Base-by-base conservation (phyloP, 2,329 filamentous ascomycete species). In the Aspergillus jensenii region DNA sequence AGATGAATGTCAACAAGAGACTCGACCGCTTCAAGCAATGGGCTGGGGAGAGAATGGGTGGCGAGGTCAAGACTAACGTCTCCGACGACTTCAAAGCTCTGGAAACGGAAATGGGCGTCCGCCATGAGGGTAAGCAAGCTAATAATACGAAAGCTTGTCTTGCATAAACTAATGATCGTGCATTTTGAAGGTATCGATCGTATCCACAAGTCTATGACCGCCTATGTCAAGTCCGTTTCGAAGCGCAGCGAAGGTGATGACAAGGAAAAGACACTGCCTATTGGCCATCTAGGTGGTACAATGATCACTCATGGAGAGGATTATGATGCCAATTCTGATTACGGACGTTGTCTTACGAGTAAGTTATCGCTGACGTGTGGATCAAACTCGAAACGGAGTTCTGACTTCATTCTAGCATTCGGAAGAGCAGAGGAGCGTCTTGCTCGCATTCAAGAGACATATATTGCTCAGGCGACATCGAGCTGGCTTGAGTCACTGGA, bases 21-120 rank as follows among this genome's bases (percentile, higher is more conserved):
- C 87, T 98, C 73, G 93, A 93, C 78, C 89, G 93, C 71, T 88
- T 96, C 81, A 96, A 93, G 81, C 93, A 98, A 88, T 98, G 93
- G 93, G 91, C 93, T 39, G 91, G 91, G 66, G 93, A 98, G 80
- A 91, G 93, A 78, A 96, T 98, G 90, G 93, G 93, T 68, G 86
- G 86, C 64, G 93, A 97, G 77, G 84, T 88, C 77, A 95, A 92
- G 79, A 97, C 93, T 9, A 86, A 83, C 73, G 87, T 91, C 63
- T 90, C 91, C 0, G 92, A 98, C 52, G 90, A 97, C 70, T 98
- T 98, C 84, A 96, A 90, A 78, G 84, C 85, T 59, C 79, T 98
- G 68, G 93, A 98, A 78, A 82, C 85, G 55, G 93, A 98, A 78
- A 98, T 98, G 92, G 83, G 85, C 58, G 81, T 96, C 68, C 86